Evolutionary conservation across 75 land plant species (phyloP).

Genomic region (Pinus taeda): DNA sequence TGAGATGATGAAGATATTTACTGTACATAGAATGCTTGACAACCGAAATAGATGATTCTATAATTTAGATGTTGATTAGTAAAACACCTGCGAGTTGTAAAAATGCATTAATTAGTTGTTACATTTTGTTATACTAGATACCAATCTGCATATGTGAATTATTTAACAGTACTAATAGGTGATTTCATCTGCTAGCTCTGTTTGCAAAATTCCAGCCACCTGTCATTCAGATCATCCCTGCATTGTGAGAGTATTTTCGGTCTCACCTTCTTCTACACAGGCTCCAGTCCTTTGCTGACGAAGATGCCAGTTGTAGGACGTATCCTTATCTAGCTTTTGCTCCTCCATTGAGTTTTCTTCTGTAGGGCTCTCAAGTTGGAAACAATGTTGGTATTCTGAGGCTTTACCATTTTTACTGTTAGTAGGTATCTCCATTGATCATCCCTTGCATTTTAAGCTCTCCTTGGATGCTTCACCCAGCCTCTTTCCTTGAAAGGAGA

Average conservation of each 20-base stretch:
- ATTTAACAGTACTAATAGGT: neutral
- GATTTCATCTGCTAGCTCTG: neutral
- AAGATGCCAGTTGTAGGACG: neutral
- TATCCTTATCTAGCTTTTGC: neutral
- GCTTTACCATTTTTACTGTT: no score
- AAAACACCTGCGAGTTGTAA: neutral
- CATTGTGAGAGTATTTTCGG: neutral
- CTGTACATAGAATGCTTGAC: neutral
- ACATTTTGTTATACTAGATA: neutral
- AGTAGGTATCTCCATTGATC: no score
- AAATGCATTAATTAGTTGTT: no score
- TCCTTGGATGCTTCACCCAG: no score
- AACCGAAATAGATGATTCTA: conserved; percentile 4
- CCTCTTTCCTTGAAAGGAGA: no score
- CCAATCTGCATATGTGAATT: neutral
- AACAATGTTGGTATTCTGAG: no score
- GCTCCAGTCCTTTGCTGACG: neutral
- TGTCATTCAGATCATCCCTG: neutral
- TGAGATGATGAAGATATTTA: conserved; percentile 3
- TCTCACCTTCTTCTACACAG: neutral
- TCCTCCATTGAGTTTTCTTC: neutral
- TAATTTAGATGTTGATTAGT: neutral
- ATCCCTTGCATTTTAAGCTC: no score
- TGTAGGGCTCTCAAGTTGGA: no score
- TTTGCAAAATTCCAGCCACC: neutral